These are phyloP conservation scores for Taxawa tesnikishii DNA, from an alignment of 2,329 filamentous ascomycete genomes.

Conservation along the genomic window DNA sequence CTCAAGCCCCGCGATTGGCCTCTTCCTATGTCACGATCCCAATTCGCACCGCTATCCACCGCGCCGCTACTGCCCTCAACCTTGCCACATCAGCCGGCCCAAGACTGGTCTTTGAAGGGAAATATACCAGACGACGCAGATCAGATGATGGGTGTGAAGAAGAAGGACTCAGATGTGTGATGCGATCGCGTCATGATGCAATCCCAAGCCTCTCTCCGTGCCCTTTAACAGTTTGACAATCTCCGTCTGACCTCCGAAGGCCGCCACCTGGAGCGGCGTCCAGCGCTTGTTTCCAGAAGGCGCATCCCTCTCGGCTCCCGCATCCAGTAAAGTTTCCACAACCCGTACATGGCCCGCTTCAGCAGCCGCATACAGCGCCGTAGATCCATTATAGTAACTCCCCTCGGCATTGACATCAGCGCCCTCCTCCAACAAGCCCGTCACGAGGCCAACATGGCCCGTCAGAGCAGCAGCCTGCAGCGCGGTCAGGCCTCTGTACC, in stretches of 20 bases:
- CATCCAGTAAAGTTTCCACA: conserved; percentile 7
- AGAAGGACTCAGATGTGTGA: too few species aligned
- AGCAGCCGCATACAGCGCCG: conserved; percentile 8
- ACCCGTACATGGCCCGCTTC: conserved; percentile 5
- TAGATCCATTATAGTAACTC: conserved; percentile 9
- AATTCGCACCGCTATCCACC: too few species aligned
- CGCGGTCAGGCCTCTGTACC: too few species aligned
- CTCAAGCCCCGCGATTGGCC: too few species aligned
- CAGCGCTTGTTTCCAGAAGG: conserved; percentile 4
- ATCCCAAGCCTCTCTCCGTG: too few species aligned
- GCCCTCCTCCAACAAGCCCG: conserved; percentile 5
- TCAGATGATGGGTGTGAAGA: too few species aligned
- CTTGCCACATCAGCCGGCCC: too few species aligned
- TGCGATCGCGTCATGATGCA: too few species aligned
- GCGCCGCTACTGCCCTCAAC: too few species aligned
- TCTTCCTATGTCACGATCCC: too few species aligned
- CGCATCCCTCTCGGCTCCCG: conserved; percentile 5
- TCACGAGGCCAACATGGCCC: conserved; percentile 7
- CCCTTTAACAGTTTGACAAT: conserved; percentile 9
- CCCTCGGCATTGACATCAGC: conserved; percentile 7
- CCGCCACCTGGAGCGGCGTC: conserved; percentile 10
- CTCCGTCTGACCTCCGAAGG: conserved; percentile 3
- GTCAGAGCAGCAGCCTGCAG: conserved; percentile 6
- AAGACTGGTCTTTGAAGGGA: too few species aligned
- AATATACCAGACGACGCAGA: too few species aligned